Conservation (phyloP, 2,329 filamentous ascomycete species). For the Knoxdaviesia capensis region DNA sequence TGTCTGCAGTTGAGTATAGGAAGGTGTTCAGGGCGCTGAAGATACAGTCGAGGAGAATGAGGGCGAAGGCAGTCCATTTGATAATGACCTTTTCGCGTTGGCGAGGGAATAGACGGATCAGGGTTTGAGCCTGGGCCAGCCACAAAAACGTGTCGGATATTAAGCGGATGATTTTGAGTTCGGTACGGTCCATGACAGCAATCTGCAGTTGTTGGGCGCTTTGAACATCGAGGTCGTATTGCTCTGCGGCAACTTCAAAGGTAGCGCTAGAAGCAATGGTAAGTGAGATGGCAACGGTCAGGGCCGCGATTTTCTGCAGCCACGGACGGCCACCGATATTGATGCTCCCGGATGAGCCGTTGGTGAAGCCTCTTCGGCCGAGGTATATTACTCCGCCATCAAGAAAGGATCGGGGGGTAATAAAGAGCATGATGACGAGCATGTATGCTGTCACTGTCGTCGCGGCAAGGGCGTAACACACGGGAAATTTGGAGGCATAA, state of each 20-base stretch:
- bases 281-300: conserved; percentile 63
- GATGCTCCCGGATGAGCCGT: conserved; percentile 56
- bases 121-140: conserved; percentile 90
- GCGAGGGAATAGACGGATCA: conserved; percentile 87
- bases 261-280: conserved; percentile 89
- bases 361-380: conserved; percentile 67
- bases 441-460: conserved; percentile 84
- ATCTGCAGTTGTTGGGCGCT: conserved; percentile 59
- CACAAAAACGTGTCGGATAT: conserved; percentile 94
- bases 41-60: conserved; percentile 76
- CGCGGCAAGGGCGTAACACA: conserved; percentile 80
- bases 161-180: conserved; percentile 76
- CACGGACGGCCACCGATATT: conserved; percentile 83
- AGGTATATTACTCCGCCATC: conserved; percentile 69
- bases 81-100: conserved; percentile 97
- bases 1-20: conserved; percentile 28
- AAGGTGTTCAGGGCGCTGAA: conserved; percentile 91
- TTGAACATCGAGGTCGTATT: conserved; percentile 63
- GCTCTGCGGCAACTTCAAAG: conserved; percentile 61
- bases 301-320: conserved; percentile 66
- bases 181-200: conserved; percentile 62
- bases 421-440: conserved; percentile 80
- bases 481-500: conserved; percentile 81
- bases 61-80: conserved; percentile 91
- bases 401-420: conserved; percentile 85